Percentiles rank a stretch among this genome's conserved stretches.
These are phyloP conservation scores for Paraphoma chrysanthemicola DNA, from an alignment of 2,329 filamentous ascomycete genomes.

Conservation along the genomic window DNA sequence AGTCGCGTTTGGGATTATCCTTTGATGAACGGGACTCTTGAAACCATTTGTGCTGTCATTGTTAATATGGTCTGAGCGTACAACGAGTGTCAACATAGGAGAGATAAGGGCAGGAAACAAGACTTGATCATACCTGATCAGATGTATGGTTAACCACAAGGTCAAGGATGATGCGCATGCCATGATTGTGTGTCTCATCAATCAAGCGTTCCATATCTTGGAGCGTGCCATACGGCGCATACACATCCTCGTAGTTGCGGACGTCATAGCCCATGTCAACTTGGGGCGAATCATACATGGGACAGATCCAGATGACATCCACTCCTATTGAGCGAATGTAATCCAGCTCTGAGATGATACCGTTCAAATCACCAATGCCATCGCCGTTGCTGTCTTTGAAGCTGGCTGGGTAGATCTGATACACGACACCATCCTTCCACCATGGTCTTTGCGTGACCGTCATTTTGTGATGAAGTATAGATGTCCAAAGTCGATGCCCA, in stretches of 20 bases:
- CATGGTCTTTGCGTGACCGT: conserved; percentile 50
- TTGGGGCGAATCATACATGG: conserved; percentile 56
- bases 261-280: conserved; percentile 53
- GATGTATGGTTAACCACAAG: conserved; percentile 52
- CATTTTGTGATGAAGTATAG: conserved; percentile 23
- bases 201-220: conserved; percentile 49
- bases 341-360: conserved; percentile 64
- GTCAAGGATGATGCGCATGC: conserved; percentile 49
- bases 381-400: conserved; percentile 66
- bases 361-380: conserved; percentile 64
- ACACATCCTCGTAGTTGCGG: conserved; percentile 48
- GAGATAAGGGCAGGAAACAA: neutral
- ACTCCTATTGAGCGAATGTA: conserved; percentile 60
- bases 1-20: conserved; percentile 60
- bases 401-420: conserved; percentile 69
- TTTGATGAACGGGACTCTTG: conserved; percentile 60
- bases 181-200: conserved; percentile 42
- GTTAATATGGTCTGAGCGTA: conserved; percentile 7
- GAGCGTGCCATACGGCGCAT: conserved; percentile 49
- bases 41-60: conserved; percentile 62
- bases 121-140: conserved; percentile 31
- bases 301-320: conserved; percentile 46
- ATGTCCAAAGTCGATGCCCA: neutral
- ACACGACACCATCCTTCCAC: conserved; percentile 69
- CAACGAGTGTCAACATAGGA: neutral